A percentile compares a stretch with the other conserved stretches of the same genome.
These are phyloP conservation scores for Phytophthora fragariae DNA, from an alignment of 352 stramenopile genomes.

Conservation along the genomic window DNA sequence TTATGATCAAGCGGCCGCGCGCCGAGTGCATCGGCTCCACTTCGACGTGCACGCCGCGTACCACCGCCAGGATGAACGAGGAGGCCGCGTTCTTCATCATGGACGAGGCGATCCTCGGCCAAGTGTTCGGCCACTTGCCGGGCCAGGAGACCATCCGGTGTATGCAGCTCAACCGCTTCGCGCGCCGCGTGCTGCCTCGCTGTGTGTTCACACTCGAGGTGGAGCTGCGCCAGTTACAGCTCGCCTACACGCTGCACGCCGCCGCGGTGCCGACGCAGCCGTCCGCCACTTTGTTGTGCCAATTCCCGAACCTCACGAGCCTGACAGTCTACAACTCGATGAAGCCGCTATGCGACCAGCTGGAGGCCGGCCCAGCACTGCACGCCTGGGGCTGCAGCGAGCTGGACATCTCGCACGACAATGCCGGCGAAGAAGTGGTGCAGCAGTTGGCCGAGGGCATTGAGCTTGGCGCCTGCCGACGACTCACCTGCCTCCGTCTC, in stretches of 20 bases:
- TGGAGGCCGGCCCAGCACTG: slow-evolving; percentile 58
- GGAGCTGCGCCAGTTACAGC: slow-evolving; percentile 57
- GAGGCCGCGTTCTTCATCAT: slow-evolving; percentile 64
- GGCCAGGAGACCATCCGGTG: slow-evolving; percentile 73
- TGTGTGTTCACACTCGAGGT: slow-evolving; percentile 71
- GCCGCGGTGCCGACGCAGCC: slow-evolving; percentile 35
- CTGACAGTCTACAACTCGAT: slow-evolving; percentile 67
- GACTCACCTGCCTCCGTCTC: slow-evolving; percentile 63
- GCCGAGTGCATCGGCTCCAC: slow-evolving; percentile 37
- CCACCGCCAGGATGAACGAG: slow-evolving; percentile 18
- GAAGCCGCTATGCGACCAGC: slow-evolving; percentile 62
- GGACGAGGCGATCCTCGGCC: slow-evolving; percentile 75
- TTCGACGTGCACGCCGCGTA: slow-evolving; percentile 29
- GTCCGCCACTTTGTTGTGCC: slow-evolving; percentile 50
- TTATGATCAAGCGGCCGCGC: slow-evolving; percentile 68
- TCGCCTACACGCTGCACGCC: slow-evolving; percentile 44
- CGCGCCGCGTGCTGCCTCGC: slow-evolving; percentile 56
- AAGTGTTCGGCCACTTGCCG: slow-evolving; percentile 74
- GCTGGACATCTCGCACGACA: slow-evolving; percentile 82
- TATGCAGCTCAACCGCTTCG: slow-evolving; percentile 72
- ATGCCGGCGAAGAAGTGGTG: slow-evolving; percentile 72
- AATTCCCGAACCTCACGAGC: slow-evolving; percentile 65
- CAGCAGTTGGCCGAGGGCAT: slow-evolving; percentile 75
- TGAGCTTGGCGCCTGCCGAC: slow-evolving; percentile 62
- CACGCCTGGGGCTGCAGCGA: slow-evolving; percentile 83